phyloP scores from a whole-genome alignment of 371 early-diverging fungal species.

The Nematocida sp. region DNA sequence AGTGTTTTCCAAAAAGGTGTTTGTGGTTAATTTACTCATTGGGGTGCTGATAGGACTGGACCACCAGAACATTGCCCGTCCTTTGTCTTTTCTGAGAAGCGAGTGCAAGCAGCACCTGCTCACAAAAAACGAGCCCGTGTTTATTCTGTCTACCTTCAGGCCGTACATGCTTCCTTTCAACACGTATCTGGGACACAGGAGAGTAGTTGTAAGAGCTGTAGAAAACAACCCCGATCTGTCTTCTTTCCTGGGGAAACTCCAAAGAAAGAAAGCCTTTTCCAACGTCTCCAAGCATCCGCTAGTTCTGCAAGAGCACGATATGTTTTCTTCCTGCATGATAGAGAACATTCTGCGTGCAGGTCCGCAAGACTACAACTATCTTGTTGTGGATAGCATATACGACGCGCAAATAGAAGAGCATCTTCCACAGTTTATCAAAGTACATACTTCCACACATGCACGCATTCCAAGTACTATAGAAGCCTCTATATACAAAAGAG shows the following conservation, averaged over 20 bases:
- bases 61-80: constrained; percentile 40
- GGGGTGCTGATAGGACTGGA: constrained; percentile 29
- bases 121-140: not conserved
- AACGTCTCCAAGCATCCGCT: not conserved
- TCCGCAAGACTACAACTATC: constrained; percentile 28
- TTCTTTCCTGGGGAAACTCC: not conserved
- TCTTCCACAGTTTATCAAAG: constrained; percentile 37
- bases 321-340: constrained; percentile 11
- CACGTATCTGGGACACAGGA: constrained; percentile 31
- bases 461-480: not conserved
- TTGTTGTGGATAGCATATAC: constrained; percentile 28
- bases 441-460: constrained; percentile 21
- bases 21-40: constrained; percentile 9
- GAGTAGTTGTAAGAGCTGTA: constrained; percentile 1
- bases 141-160: constrained; percentile 26
- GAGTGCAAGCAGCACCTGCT: not conserved
- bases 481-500: constrained; percentile 37
- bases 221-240: constrained; percentile 34
- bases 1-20: constrained; percentile 36
- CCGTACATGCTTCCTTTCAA: constrained; percentile 39
- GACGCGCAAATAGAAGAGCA: constrained; percentile 18
- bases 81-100: constrained; percentile 4
- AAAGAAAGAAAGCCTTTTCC: constrained; percentile 2
- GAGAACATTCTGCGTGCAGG: not conserved
- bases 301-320: constrained; percentile 7